Conservation (phyloP, 805 yeast genomes). For the Pichia heedii region DNA sequence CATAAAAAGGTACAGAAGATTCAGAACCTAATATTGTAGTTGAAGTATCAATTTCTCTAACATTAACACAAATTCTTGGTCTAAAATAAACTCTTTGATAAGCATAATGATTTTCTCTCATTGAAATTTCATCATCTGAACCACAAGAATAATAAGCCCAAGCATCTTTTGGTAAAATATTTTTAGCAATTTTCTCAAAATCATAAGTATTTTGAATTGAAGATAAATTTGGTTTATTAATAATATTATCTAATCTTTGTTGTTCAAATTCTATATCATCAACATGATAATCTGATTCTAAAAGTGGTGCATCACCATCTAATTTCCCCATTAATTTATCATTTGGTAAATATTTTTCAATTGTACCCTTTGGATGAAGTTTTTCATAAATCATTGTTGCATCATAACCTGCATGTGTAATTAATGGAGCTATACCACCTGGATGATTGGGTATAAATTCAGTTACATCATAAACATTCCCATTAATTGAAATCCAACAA, state of each 20-base stretch:
- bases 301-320: conserved; percentile 28
- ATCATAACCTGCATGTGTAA: conserved; percentile 42
- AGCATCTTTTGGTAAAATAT: conserved; percentile 66
- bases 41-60: conserved; percentile 56
- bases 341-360: conserved; percentile 49
- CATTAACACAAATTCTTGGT: conserved; percentile 78
- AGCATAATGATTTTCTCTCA: conserved; percentile 86
- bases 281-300: conserved; percentile 21
- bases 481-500: conserved; percentile 81
- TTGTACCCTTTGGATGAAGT: conserved; percentile 82
- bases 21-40: conserved; percentile 70
- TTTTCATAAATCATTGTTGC: conserved; percentile 72
- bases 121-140: conserved; percentile 84
- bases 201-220: conserved; percentile 73
- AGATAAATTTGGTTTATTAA: conserved; percentile 57
- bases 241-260: conserved; percentile 33
- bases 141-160: conserved; percentile 94
- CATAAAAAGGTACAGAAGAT: conserved; percentile 72
- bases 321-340: conserved; percentile 53
- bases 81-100: conserved; percentile 82
- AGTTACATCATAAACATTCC: conserved; percentile 71
- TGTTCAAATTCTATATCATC: conserved; percentile 31
- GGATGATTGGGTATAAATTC: conserved; percentile 42
- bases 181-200: conserved; percentile 79
- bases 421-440: conserved; percentile 40